Base-by-base conservation (phyloP, 441 rosid species). In the Cnidoscolus chayamansa region DNA sequence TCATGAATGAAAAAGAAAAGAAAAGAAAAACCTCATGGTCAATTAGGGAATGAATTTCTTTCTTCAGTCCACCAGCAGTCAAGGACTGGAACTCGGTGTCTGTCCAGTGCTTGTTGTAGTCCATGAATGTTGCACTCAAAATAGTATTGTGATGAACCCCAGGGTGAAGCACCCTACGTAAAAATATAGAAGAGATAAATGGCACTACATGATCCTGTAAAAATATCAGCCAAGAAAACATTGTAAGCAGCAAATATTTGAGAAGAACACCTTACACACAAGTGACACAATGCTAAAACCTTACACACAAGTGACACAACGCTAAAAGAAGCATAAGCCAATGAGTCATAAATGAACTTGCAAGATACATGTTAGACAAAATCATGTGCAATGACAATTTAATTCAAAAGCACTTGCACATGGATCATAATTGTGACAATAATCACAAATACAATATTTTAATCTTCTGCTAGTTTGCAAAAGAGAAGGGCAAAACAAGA, bases 81-180 rank as follows among this genome's bases (percentile, higher is more conserved):
- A 93, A 79, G 67, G 93, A 86, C 78, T 81, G 92, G 82, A 93
- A 92, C 86, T 96, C 99, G 70, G 90, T 76, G 71, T 90, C 96
- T 73, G 89, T 86, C 93, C 90, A 90, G 65, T 85, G 92, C 82
- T 82, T 90, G 76, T 89, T 84, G 79, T 93, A 88, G 80, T 92
- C 96, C 80, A 87, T 79, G 74, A 96, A 84, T 62, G 97, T 87
- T 71, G 84, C 83, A 61, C 88, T 93, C 69, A 96, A 78, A 79
- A 87, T 83, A 61, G 58, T 70, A 75, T 69, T 84, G 77, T 88
- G 87, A 83, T 78, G 81, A 83, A 93, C 82, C 67, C 99, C 99
- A 66, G 97, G 97, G 68, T 83, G 90, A 74, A 93, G 91, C 81
- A 96, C 85, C 82, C 97, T 87, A 53, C 87, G 90, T 64, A 93